A percentile compares a stretch with the other conserved stretches of the same genome.
These are phyloP conservation scores for Penicillium freii DNA, from an alignment of 2,329 filamentous ascomycete species.

Conservation along the genomic window DNA sequence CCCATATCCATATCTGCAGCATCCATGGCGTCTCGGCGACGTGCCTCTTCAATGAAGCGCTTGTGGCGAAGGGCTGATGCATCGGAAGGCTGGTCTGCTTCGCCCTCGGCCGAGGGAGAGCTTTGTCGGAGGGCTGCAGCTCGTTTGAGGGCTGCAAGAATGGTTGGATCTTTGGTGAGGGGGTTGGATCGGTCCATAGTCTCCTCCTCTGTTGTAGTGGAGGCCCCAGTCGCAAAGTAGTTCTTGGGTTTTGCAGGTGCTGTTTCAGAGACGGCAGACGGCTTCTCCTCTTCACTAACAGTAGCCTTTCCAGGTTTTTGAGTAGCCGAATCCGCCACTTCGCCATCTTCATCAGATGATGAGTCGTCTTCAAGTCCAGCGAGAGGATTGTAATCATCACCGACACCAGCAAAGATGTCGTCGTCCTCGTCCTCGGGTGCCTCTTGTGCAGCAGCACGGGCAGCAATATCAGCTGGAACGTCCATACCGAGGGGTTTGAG, in stretches of 20 bases:
- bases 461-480: conserved; percentile 45
- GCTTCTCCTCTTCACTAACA: conserved; percentile 8
- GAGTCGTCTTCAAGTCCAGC: conserved; percentile 51
- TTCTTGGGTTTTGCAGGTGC: conserved; percentile 44
- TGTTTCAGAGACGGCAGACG: conserved; percentile 1
- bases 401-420: conserved; percentile 63
- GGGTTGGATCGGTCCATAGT: conserved; percentile 38
- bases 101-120: conserved; percentile 43
- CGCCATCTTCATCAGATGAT: conserved; percentile 43
- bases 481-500: conserved; percentile 53
- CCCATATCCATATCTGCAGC: conserved; percentile 91
- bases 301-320: conserved; percentile 7
- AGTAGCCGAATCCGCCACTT: conserved; percentile 20
- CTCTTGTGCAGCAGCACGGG: conserved; percentile 31
- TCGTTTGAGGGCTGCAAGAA: conserved; percentile 81
- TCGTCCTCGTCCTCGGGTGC: conserved; percentile 51
- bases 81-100: conserved; percentile 56
- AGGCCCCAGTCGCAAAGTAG: conserved; percentile 38
- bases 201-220: conserved; percentile 50
- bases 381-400: conserved; percentile 60
- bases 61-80: conserved; percentile 68
- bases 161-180: conserved; percentile 68
- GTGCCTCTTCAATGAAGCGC: conserved; percentile 67
- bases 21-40: conserved; percentile 66
- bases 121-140: conserved; percentile 62